These are phyloP conservation scores for Immersiella caudata DNA, from an alignment of 495 filamentous ascomycete species.

Conservation along the genomic window DNA sequence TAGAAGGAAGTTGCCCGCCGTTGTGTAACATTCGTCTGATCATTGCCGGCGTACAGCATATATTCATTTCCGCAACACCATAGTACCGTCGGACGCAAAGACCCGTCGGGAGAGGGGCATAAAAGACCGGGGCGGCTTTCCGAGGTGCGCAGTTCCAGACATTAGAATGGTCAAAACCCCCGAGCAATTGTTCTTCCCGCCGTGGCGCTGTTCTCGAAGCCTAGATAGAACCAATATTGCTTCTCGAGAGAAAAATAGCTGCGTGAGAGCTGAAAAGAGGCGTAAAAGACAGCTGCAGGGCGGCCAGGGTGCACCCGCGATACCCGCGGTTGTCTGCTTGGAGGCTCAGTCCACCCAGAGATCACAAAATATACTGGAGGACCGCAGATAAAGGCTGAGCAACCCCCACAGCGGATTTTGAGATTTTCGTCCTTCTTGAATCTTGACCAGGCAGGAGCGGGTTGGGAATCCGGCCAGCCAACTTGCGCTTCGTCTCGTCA, in stretches of 20 bases:
- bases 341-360: background rate
- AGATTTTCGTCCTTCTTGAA: background rate
- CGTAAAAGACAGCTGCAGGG: background rate
- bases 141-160: background rate
- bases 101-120: background rate
- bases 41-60: slow-evolving; percentile 1
- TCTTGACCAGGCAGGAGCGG: background rate
- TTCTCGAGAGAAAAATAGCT: background rate
- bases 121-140: background rate
- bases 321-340: background rate
- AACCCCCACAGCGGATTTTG: background rate
- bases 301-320: background rate
- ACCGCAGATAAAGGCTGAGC: background rate
- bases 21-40: background rate
- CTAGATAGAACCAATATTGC: background rate
- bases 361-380: background rate
- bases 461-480: background rate
- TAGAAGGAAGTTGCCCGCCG: background rate
- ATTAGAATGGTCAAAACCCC: slow-evolving; percentile 2
- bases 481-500: background rate
- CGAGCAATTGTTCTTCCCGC: background rate
- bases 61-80: background rate
- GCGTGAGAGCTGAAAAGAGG: background rate
- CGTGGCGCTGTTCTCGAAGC: background rate
- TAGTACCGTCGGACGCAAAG: slow-evolving; percentile 3